Evolutionary conservation across 2,329 filamentous ascomycete species (phyloP).

Genomic region (Cordyceps fumosorosea): DNA sequence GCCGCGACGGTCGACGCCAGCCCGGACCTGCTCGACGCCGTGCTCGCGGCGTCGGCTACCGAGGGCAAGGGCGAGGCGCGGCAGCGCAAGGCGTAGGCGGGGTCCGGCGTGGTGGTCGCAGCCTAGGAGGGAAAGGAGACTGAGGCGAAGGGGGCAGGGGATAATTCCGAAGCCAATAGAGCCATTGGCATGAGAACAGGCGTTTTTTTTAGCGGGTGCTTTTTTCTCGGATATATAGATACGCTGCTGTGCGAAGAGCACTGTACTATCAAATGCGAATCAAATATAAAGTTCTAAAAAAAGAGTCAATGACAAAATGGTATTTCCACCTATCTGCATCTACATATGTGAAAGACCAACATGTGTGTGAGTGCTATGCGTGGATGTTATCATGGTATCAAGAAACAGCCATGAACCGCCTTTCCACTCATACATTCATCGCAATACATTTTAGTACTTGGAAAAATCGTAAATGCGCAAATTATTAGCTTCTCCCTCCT

Average conservation of each 20-base stretch:
- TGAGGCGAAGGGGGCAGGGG: background rate
- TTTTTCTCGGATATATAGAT: background rate
- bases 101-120: too few species aligned
- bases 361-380: background rate
- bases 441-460: background rate
- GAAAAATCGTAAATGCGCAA: background rate
- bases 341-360: background rate
- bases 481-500: background rate
- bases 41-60: slow-evolving; percentile 33
- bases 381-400: background rate
- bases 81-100: slow-evolving; percentile 36
- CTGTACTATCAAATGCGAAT: background rate
- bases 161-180: background rate
- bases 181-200: background rate
- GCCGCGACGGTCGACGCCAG: slow-evolving; percentile 33
- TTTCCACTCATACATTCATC: background rate
- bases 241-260: background rate
- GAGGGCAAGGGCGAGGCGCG: slow-evolving; percentile 34
- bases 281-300: background rate
- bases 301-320: background rate
- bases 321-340: slow-evolving; percentile 3
- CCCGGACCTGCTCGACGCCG: slow-evolving; percentile 43
- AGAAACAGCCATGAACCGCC: background rate
- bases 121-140: background rate
- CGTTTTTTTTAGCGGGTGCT: background rate